Percentiles rank a stretch among this genome's conserved stretches.
Conservation (phyloP, 148 eudicot genomes). For the Dianthus caryophyllus region DNA sequence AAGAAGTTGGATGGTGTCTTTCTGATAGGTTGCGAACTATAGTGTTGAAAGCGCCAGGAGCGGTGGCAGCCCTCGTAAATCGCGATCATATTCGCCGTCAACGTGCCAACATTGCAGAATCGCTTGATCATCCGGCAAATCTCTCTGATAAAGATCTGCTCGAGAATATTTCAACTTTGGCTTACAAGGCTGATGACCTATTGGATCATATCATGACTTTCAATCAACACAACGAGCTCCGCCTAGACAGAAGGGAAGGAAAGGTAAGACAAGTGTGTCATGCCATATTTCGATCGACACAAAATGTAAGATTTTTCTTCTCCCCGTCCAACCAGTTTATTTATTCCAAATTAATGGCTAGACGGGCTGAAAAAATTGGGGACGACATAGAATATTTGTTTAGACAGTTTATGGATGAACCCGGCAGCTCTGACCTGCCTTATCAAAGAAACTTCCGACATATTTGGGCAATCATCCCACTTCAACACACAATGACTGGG, state of each 20-base stretch:
- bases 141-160: background rate
- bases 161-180: background rate
- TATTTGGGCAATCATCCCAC: background rate
- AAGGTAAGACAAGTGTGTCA: background rate
- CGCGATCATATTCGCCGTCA: background rate
- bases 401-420: background rate
- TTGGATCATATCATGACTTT: slow-evolving; percentile 1
- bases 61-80: background rate
- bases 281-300: background rate
- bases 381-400: background rate
- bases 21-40: background rate
- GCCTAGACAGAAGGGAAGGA: background rate
- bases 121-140: background rate
- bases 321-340: background rate
- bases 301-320: slow-evolving; percentile 19
- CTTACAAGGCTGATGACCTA: slow-evolving; percentile 3
- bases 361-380: background rate
- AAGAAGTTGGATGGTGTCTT: background rate
- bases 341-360: background rate
- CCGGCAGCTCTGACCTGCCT: background rate
- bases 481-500: background rate
- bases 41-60: background rate
- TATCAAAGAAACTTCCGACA: background rate
- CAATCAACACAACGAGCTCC: background rate
- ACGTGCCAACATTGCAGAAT: background rate